These are phyloP conservation scores for Taxillus chinensis DNA, from an alignment of 164 flowering plant species.

Conservation along the genomic window DNA sequence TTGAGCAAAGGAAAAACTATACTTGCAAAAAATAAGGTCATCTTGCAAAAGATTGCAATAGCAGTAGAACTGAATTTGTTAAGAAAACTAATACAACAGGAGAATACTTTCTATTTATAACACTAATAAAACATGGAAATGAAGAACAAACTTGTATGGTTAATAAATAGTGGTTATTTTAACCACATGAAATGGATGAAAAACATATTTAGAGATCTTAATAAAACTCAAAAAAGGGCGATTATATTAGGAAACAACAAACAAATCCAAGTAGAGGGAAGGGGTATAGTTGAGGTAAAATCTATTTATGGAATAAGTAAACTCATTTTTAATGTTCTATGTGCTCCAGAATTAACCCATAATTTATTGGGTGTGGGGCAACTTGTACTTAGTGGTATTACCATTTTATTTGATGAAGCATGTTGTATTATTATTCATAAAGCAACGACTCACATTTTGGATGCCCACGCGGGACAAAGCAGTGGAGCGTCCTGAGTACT, in stretches of 20 bases:
- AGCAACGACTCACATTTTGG: neutral
- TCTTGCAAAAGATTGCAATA: too few species aligned
- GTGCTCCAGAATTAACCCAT: neutral
- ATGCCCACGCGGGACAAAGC: too few species aligned
- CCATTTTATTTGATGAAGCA: neutral
- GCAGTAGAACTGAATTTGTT: too few species aligned
- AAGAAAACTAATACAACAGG: too few species aligned
- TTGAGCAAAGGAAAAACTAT: neutral
- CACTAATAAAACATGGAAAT: too few species aligned
- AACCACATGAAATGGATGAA: neutral
- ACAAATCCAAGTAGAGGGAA: neutral
- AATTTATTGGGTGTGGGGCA: neutral
- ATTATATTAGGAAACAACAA: neutral
- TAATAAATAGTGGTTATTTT: too few species aligned
- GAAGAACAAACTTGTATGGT: too few species aligned
- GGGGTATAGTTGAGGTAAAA: neutral
- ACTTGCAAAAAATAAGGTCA: neutral
- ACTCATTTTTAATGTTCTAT: neutral
- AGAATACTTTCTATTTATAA: too few species aligned
- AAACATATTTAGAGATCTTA: neutral
- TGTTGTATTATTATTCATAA: neutral
- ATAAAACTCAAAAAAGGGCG: neutral
- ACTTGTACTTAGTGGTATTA: neutral
- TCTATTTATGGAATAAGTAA: neutral
- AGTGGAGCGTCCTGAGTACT: too few species aligned